Evolutionary conservation across 768 basidiomycete genomes (phyloP), one percentile per base, ranked within the genome.

Genomic region (Boletus pseudopeckii): DNA sequence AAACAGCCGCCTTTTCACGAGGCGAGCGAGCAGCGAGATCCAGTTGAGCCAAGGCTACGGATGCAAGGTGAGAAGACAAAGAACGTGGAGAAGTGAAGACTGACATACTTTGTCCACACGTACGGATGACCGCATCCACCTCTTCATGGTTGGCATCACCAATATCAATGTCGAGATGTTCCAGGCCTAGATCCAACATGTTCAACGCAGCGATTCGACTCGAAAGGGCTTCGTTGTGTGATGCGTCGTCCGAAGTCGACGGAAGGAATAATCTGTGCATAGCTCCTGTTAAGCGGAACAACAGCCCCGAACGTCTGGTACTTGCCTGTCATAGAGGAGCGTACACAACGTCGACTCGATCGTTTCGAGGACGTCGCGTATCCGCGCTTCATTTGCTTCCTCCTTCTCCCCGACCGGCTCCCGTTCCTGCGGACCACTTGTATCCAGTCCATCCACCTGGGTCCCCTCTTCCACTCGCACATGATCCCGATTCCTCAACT

Each of bases 171-270:
- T 95, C 96, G 1, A 99, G 81, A 72, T 98, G 94, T 37, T 88
- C 86, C 10, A 98, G 74, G 2, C 85, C 80, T 0, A 99, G 75
- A 68, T 98, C 96, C 1, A 98, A 77, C 78, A 94, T 82, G 60
- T 95, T 94, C 42, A 99, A 76, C 1, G 94, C 95, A 14, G 92
- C 92, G 15, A 98, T 85, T 6, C 95, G 84, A 64, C 85, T 89
- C 0, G 94, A 84, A 4, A 99, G 75, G 0, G 92, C 88, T 62
- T 92, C 91, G 65, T 99, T 94, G 65, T 97, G 95, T 1, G 85
- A 86, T 0, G 81, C 76, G 63, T 99, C 96, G 48, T 84, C 81
- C n/a, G 81, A 76, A 18, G 81, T 81, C 2, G 84, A 77, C 1
- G 88, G 90, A 48, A 85, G 80, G 71, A 93, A 97, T 4, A 97